Conservation (phyloP, 208 protist species). For the Leptomonas pyrrhocoris region DNA sequence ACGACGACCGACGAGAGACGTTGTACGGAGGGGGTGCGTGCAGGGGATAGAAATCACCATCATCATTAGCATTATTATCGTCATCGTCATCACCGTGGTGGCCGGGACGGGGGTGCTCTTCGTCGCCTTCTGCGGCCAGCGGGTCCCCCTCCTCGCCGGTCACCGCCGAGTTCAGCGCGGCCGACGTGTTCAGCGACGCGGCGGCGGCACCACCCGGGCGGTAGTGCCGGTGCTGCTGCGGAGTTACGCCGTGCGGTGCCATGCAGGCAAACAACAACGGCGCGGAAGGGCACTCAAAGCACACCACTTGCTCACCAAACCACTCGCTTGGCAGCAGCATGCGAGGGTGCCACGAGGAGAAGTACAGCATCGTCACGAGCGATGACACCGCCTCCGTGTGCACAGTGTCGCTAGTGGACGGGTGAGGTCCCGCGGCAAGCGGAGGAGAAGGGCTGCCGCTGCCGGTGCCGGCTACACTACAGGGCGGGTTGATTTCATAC, state of each 20-base stretch:
- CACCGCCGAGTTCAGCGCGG: neutral
- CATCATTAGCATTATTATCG: too few species aligned
- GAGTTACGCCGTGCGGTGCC: slow-evolving; percentile 17
- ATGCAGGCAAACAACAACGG: slow-evolving; percentile 34
- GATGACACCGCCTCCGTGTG: slow-evolving; percentile 34
- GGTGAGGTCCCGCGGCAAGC: neutral
- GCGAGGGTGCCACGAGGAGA: slow-evolving; percentile 39
- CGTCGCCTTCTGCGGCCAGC: neutral
- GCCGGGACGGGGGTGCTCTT: too few species aligned
- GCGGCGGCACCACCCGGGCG: neutral
- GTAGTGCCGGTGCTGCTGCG: slow-evolving; percentile 25
- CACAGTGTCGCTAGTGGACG: neutral
- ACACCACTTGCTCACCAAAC: slow-evolving; percentile 80
- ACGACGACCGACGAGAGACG: slow-evolving; percentile 4
- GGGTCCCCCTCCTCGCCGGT: neutral
- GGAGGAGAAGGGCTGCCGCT: neutral
- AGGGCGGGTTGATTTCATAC: slow-evolving; percentile 20
- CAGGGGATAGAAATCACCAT: too few species aligned
- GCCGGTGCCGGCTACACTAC: slow-evolving; percentile 8
- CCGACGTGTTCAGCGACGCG: neutral
- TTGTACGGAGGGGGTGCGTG: too few species aligned
- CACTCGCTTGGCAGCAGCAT: slow-evolving; percentile 63
- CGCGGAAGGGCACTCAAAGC: slow-evolving; percentile 63
- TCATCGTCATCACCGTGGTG: too few species aligned
- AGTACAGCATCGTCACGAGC: slow-evolving; percentile 59